Evolutionary conservation across 2,329 filamentous ascomycete species (phyloP).

Genomic region (Akanthomyces lecanii): DNA sequence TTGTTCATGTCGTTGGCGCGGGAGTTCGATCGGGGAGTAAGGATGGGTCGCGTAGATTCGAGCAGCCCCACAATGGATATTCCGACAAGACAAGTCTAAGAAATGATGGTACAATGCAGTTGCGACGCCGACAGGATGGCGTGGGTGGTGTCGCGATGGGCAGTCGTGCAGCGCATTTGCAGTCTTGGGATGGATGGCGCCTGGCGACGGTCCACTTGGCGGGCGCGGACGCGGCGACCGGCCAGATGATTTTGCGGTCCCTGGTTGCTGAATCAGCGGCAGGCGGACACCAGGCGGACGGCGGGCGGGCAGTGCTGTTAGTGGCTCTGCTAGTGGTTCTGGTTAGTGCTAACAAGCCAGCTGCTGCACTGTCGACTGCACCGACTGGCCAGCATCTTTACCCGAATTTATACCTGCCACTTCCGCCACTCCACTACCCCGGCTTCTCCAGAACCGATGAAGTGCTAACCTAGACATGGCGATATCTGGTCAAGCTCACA

Average conservation of each 20-base stretch:
- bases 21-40: neutral
- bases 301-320: neutral
- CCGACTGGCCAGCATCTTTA: neutral
- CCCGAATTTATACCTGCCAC: no score
- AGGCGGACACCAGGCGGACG: neutral
- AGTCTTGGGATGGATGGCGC: neutral
- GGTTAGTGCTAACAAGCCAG: neutral
- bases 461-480: neutral
- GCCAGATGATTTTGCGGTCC: conserved; percentile 10
- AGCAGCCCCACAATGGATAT: neutral
- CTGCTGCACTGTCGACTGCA: no score
- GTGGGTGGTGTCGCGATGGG: neutral
- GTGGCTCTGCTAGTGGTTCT: neutral
- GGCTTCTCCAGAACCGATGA: neutral
- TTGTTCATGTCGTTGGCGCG: conserved; percentile 23
- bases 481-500: neutral
- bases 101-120: neutral
- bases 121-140: neutral
- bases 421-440: neutral
- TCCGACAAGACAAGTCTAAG: neutral
- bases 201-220: neutral
- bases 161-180: neutral
- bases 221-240: neutral
- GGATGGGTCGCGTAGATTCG: neutral
- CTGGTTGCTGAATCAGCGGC: conserved; percentile 13